phyloP scores from a whole-genome alignment of 176 grass and related monocot genomes.

The Carex pumila region DNA sequence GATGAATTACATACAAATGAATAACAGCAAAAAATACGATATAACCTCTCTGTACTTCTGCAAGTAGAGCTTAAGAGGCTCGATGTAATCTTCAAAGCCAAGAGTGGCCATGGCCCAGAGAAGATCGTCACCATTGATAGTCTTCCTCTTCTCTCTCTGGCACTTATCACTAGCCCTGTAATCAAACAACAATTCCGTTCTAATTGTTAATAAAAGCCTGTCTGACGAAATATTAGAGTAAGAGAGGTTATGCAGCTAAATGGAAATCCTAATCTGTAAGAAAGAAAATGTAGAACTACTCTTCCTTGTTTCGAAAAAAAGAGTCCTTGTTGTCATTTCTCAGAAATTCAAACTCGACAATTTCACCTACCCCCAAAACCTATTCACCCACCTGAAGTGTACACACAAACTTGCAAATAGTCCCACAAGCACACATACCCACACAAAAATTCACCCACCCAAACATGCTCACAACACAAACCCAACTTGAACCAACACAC shows the following conservation, averaged over 20 bases:
- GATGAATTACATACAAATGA: background rate
- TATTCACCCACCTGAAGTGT: slow-evolving; percentile 3
- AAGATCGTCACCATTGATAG: slow-evolving; percentile 94
- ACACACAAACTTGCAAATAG: background rate
- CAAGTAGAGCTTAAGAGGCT: slow-evolving; percentile 84
- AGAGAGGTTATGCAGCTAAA: background rate
- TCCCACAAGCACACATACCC: background rate
- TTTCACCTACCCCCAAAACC: background rate
- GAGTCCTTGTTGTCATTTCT: background rate
- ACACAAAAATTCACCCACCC: background rate
- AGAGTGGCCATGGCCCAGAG: slow-evolving; percentile 93
- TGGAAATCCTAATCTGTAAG: background rate
- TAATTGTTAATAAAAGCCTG: background rate
- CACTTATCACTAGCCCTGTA: slow-evolving; percentile 93
- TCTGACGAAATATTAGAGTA: background rate
- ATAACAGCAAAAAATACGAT: background rate
- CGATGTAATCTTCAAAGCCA: slow-evolving; percentile 94
- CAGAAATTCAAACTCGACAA: background rate
- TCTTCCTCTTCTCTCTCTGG: slow-evolving; percentile 97
- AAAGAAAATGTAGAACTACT: background rate
- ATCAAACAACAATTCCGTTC: background rate
- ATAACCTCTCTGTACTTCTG: slow-evolving; percentile 93
- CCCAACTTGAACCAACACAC: background rate
- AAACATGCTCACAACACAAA: background rate
- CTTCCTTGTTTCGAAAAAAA: background rate